A percentile compares a stretch with the other conserved stretches of the same genome.
These are phyloP conservation scores for Danielozyma ontarioensis DNA, from an alignment of 805 yeast species.

Conservation along the genomic window DNA sequence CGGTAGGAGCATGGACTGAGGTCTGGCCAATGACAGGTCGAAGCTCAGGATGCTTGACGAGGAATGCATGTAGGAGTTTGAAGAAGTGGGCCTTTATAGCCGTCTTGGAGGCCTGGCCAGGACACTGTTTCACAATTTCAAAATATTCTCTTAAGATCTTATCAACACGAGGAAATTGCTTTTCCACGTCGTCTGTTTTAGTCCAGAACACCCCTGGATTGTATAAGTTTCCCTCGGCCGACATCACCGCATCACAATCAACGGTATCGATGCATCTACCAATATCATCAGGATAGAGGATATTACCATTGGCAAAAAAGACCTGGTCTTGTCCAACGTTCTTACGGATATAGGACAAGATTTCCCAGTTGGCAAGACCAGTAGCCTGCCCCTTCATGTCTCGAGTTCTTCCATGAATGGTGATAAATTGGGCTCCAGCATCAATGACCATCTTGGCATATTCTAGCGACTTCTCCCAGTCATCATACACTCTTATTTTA, in stretches of 20 bases:
- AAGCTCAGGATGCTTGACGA: slow-evolving; percentile 71
- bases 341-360: slow-evolving; percentile 68
- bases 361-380: slow-evolving; percentile 92
- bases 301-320: slow-evolving; percentile 90
- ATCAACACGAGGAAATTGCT: slow-evolving; percentile 83
- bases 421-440: slow-evolving; percentile 94
- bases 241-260: slow-evolving; percentile 88
- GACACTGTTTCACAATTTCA: slow-evolving; percentile 62
- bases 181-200: slow-evolving; percentile 46
- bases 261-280: slow-evolving; percentile 60
- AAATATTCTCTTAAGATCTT: slow-evolving; percentile 77
- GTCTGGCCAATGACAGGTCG: slow-evolving; percentile 64
- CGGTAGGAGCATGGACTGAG: slow-evolving; percentile 32
- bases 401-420: slow-evolving; percentile 93
- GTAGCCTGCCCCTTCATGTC: slow-evolving; percentile 98
- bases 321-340: slow-evolving; percentile 77
- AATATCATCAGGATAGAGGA: slow-evolving; percentile 84
- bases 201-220: slow-evolving; percentile 89
- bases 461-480: slow-evolving; percentile 71
- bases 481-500: slow-evolving; percentile 85
- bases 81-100: slow-evolving; percentile 93
- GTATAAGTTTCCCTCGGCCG: slow-evolving; percentile 91
- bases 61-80: slow-evolving; percentile 76
- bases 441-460: slow-evolving; percentile 85
- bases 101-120: slow-evolving; percentile 67